These are phyloP conservation scores for Xerocomellus intermedius DNA, from an alignment of 768 basidiomycete genomes.

Conservation along the genomic window DNA sequence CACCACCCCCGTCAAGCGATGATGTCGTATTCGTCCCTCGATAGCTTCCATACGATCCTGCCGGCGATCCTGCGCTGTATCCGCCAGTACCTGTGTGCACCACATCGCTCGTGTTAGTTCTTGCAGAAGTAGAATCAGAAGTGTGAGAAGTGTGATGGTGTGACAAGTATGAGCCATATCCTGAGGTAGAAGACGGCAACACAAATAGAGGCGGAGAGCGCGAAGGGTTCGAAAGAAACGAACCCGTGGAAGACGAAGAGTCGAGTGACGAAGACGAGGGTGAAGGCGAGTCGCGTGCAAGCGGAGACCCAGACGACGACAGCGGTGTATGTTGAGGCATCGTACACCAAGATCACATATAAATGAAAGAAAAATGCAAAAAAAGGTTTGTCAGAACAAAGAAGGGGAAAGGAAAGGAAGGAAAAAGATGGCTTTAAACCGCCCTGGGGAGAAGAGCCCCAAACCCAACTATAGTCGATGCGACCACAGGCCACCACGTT, in stretches of 20 bases:
- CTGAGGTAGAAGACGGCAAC: not conserved
- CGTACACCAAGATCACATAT: not conserved
- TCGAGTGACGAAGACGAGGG: slow-evolving; percentile 1
- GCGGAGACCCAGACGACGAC: not conserved
- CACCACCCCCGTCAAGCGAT: slow-evolving; percentile 18
- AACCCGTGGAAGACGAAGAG: slow-evolving; percentile 6
- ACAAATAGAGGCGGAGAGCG: not conserved
- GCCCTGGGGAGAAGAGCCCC: not conserved
- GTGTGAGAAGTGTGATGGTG: not conserved
- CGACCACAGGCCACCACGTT: slow-evolving; percentile 1
- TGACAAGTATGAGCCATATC: not conserved
- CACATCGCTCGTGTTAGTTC: slow-evolving; percentile 10
- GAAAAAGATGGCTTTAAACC: not conserved
- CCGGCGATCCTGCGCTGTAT: slow-evolving; percentile 20
- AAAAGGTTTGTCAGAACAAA: not conserved
- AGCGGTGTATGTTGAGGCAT: slow-evolving; percentile 6
- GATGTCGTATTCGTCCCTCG: slow-evolving; percentile 19
- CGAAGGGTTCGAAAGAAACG: not conserved
- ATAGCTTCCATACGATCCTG: slow-evolving; percentile 25
- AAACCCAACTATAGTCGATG: not conserved
- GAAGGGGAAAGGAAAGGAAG: not conserved
- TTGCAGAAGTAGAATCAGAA: not conserved
- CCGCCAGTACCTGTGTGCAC: slow-evolving; percentile 15
- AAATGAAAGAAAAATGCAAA: not conserved
- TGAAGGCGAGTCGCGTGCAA: not conserved